These are phyloP conservation scores for Colletotrichum sp. DNA, from an alignment of 2,329 filamentous ascomycete species.

Conservation along the genomic window DNA sequence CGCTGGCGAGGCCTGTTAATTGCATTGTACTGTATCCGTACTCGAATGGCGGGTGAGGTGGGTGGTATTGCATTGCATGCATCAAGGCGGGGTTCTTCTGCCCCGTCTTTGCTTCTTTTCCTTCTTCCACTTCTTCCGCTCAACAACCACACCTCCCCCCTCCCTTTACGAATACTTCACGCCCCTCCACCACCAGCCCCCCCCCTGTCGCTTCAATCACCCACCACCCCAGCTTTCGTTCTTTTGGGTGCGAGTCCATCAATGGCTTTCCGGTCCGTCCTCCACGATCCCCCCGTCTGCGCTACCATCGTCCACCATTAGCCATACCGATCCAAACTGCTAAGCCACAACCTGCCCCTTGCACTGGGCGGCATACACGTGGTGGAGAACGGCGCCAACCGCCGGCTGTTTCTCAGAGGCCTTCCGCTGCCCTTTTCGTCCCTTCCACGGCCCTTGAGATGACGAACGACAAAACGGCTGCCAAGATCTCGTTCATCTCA, in stretches of 20 bases:
- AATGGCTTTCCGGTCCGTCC: slow-evolving; percentile 13
- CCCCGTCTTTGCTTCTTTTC: neutral
- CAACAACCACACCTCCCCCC: neutral
- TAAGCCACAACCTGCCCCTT: slow-evolving; percentile 5
- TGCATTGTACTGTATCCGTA: neutral
- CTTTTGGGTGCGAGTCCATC: neutral
- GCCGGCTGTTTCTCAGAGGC: neutral
- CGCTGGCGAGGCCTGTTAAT: neutral
- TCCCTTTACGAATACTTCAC: neutral
- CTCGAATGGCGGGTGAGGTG: neutral
- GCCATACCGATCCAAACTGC: neutral
- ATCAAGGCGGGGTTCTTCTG: neutral
- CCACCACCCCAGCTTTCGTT: neutral
- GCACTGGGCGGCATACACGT: slow-evolving; percentile 5
- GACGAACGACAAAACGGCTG: neutral
- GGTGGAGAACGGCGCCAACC: slow-evolving; percentile 1
- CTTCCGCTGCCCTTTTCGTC: neutral
- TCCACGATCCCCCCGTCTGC: slow-evolving; percentile 1
- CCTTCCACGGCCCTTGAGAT: neutral
- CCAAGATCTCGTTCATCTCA: neutral
- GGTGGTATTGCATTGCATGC: slow-evolving; percentile 1
- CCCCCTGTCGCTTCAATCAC: neutral
- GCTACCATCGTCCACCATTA: neutral
- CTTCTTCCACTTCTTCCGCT: neutral
- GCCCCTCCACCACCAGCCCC: neutral